Conservation (phyloP, 805 yeast species). For the Yarrowia sp. region DNA sequence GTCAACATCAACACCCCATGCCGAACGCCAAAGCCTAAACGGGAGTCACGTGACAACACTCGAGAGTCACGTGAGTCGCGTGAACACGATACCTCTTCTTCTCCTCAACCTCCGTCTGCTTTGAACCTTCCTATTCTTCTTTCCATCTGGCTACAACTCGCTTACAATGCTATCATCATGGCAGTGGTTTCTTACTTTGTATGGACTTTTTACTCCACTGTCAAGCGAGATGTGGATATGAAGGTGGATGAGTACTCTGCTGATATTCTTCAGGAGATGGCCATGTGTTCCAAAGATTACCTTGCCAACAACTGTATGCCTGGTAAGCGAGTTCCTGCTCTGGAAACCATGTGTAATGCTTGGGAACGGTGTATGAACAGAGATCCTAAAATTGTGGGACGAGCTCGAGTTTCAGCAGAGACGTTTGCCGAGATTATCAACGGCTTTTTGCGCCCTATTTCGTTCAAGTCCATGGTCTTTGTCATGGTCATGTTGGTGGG, state of each 20-base stretch:
- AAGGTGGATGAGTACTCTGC: conserved; percentile 63
- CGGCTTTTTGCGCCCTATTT: conserved; percentile 68
- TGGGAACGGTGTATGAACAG: conserved; percentile 84
- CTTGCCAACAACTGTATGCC: conserved; percentile 64
- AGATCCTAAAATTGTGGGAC: conserved; percentile 66
- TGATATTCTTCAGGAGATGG: conserved; percentile 61
- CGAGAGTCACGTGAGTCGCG: not conserved
- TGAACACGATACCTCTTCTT: not conserved
- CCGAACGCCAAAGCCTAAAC: not conserved
- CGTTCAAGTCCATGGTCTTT: conserved; percentile 60
- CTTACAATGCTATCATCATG: conserved; percentile 55
- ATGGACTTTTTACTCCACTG: conserved; percentile 52
- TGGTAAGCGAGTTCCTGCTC: conserved; percentile 68
- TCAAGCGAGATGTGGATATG: conserved; percentile 65
- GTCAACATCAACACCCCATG: conserved; percentile 6
- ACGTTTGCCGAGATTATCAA: conserved; percentile 80
- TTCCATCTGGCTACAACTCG: conserved; percentile 56
- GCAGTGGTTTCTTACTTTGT: conserved; percentile 52
- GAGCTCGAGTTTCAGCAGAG: conserved; percentile 73
- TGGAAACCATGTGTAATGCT: conserved; percentile 63
- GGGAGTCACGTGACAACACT: conserved; percentile 3
- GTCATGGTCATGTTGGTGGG: conserved; percentile 35
- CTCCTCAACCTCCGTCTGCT: not conserved
- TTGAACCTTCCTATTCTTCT: conserved; percentile 16
- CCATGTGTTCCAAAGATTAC: conserved; percentile 68